Percentiles rank a stretch among this genome's conserved stretches.
phyloP scores from a whole-genome alignment of 1,284 basidiomycete species.

The Earliella scabrosa region DNA sequence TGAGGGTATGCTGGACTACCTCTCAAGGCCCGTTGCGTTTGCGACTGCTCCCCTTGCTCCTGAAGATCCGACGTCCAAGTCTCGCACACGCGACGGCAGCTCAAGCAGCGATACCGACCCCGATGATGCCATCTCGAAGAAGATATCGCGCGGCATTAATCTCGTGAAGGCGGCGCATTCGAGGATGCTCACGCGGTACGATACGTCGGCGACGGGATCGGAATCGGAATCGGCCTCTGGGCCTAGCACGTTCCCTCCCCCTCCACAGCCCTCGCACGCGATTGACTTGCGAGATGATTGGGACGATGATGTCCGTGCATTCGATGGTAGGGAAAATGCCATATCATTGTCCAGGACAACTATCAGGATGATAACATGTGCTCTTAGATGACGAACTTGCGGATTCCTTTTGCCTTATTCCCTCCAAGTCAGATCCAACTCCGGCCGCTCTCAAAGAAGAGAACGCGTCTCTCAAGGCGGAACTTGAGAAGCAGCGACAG shows the following conservation, averaged over 20 bases:
- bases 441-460: slow-evolving; percentile 61
- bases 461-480: slow-evolving; percentile 61
- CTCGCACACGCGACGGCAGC: slow-evolving; percentile 48
- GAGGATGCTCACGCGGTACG: slow-evolving; percentile 34
- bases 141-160: slow-evolving; percentile 33
- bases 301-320: slow-evolving; percentile 46
- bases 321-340: slow-evolving; percentile 40
- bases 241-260: slow-evolving; percentile 34
- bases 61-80: slow-evolving; percentile 29
- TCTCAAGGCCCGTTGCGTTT: slow-evolving; percentile 85
- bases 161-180: slow-evolving; percentile 37
- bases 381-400: slow-evolving; percentile 60
- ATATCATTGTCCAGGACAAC: background rate
- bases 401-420: slow-evolving; percentile 77
- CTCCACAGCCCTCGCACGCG: slow-evolving; percentile 28
- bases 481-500: slow-evolving; percentile 59
- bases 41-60: slow-evolving; percentile 73
- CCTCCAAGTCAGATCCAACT: slow-evolving; percentile 58
- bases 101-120: slow-evolving; percentile 66
- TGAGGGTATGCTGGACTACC: slow-evolving; percentile 80
- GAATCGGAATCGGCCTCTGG: slow-evolving; percentile 30
- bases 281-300: slow-evolving; percentile 39
- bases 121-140: slow-evolving; percentile 55
- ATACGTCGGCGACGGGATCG: slow-evolving; percentile 29
- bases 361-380: background rate